A percentile compares a stretch with the other conserved stretches of the same genome.
Evolutionary conservation across 1,284 basidiomycete genomes (phyloP).

Genomic region (Agaricales sp.): DNA sequence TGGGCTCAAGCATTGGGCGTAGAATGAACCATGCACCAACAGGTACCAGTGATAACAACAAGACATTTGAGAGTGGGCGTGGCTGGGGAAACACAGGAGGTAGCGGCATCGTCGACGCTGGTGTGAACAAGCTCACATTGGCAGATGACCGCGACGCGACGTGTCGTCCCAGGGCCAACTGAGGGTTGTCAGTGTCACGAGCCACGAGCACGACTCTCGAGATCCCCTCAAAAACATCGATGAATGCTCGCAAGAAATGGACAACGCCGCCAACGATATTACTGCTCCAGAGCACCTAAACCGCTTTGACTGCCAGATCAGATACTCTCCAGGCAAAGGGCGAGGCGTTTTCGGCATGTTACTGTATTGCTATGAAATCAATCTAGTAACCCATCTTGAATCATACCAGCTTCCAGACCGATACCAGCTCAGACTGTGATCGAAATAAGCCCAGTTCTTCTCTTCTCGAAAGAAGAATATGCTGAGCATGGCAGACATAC

Average conservation of each 20-base stretch:
- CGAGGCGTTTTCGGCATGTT: slow-evolving; percentile 55
- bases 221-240: slow-evolving; percentile 8
- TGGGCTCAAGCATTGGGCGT: slow-evolving; percentile 56
- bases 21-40: slow-evolving; percentile 59
- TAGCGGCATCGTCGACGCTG: neutral
- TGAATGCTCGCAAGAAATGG: too few relatives aligned
- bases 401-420: slow-evolving; percentile 36
- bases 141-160: neutral
- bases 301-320: slow-evolving; percentile 24
- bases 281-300: slow-evolving; percentile 21
- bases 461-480: slow-evolving; percentile 70
- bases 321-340: slow-evolving; percentile 36
- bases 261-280: too few relatives aligned
- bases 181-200: too few relatives aligned
- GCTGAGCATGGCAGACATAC: slow-evolving; percentile 58
- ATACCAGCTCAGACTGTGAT: slow-evolving; percentile 61
- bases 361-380: too few relatives aligned
- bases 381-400: neutral
- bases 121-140: too few relatives aligned
- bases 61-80: slow-evolving; percentile 39
- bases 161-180: too few relatives aligned
- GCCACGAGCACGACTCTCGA: slow-evolving; percentile 5
- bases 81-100: slow-evolving; percentile 21
- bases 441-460: slow-evolving; percentile 81
- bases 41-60: slow-evolving; percentile 51